A percentile compares a stretch with the other conserved stretches of the same genome.
phyloP scores from a whole-genome alignment of 2,329 filamentous ascomycete species.

The Emergomyces africanus region DNA sequence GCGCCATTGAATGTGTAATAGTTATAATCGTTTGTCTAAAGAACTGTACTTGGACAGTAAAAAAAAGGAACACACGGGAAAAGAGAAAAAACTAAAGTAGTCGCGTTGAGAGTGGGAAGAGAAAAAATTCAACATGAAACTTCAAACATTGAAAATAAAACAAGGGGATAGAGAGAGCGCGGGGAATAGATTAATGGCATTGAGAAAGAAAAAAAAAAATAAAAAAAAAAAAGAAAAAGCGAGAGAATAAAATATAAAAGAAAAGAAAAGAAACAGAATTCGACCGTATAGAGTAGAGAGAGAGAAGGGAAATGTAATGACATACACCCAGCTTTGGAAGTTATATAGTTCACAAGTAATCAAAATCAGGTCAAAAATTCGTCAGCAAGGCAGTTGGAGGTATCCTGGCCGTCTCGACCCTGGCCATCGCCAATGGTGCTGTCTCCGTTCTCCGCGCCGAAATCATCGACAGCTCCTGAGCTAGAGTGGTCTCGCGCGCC shows the following conservation, averaged over 20 bases:
- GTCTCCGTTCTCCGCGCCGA: neutral
- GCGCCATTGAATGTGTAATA: neutral
- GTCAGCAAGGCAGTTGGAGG: constrained; percentile 14
- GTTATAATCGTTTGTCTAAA: neutral
- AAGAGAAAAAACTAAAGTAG: neutral
- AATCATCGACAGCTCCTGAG: constrained; percentile 6
- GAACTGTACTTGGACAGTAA: neutral
- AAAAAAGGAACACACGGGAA: neutral
- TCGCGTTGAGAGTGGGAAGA: neutral
- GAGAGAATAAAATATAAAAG: constrained; percentile 2
- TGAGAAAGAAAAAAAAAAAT: constrained; percentile 2
- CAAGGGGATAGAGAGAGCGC: neutral
- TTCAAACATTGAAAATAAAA: neutral
- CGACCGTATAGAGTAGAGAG: constrained; percentile 2
- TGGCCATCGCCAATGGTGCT: constrained; percentile 4
- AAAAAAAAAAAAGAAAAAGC: constrained; percentile 3
- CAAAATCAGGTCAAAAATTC: constrained; percentile 14
- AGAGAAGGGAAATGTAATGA: constrained; percentile 8
- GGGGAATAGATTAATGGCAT: neutral
- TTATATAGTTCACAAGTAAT: neutral
- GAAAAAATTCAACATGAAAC: neutral
- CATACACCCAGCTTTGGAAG: neutral
- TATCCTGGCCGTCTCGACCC: constrained; percentile 15
- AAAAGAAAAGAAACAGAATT: constrained; percentile 5
- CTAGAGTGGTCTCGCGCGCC: constrained; percentile 21